Conservation (phyloP, 768 basidiomycete genomes). For the Lentinula aciculospora region DNA sequence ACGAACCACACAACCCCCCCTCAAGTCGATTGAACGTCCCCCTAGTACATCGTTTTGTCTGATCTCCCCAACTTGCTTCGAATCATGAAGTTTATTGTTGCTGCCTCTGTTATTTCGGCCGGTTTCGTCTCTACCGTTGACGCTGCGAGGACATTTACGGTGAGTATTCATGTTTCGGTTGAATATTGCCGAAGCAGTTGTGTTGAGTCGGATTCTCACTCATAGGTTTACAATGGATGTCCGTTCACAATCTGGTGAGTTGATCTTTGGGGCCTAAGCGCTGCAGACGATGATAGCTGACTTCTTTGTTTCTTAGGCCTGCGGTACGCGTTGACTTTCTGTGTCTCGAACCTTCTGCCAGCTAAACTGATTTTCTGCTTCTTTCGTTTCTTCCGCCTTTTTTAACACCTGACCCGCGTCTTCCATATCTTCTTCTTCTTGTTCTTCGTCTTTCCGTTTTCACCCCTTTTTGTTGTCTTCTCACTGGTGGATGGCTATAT, state of each 20-base stretch:
- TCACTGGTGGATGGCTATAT: neutral
- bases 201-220: no score
- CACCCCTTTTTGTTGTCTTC: neutral
- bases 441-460: neutral
- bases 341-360: neutral
- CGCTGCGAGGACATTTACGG: constrained; percentile 9
- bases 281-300: constrained; percentile 14
- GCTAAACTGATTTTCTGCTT: neutral
- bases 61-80: neutral
- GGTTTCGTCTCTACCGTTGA: neutral
- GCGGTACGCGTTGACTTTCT: neutral
- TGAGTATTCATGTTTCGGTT: no score
- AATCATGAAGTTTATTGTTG: constrained; percentile 5
- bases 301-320: neutral
- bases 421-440: no score
- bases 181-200: no score
- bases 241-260: constrained; percentile 45
- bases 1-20: no score
- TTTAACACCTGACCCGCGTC: no score
- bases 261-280: neutral
- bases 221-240: constrained; percentile 18
- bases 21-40: no score
- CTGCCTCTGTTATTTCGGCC: neutral
- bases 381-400: neutral
- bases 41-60: no score